phyloP scores from a whole-genome alignment of 495 filamentous ascomycete species.

The Glarea lozoyensis region DNA sequence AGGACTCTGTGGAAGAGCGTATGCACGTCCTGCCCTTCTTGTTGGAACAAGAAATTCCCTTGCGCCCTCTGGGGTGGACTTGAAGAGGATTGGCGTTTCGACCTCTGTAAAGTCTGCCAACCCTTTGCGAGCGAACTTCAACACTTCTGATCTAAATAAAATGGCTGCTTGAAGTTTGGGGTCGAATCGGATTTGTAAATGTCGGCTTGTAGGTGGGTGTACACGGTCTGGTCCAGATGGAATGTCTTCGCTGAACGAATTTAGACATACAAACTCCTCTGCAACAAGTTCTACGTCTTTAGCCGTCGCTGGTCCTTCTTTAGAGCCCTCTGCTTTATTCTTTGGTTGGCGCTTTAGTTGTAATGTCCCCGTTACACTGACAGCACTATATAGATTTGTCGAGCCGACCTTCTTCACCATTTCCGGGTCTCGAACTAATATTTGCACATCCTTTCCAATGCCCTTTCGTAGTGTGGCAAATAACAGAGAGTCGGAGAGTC shows the following conservation, averaged over 20 bases:
- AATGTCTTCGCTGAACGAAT: constrained; percentile 67
- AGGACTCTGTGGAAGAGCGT: constrained; percentile 90
- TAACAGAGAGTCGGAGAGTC: background rate
- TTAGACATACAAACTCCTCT: constrained; percentile 55
- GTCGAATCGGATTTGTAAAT: constrained; percentile 77
- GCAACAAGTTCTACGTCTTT: constrained; percentile 49
- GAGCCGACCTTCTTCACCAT: constrained; percentile 23
- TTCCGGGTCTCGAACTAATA: constrained; percentile 11
- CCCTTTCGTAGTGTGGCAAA: constrained; percentile 5
- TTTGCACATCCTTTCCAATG: constrained; percentile 1
- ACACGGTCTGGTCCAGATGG: constrained; percentile 61
- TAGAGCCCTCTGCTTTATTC: background rate
- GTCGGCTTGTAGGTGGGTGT: constrained; percentile 64
- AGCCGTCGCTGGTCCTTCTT: background rate
- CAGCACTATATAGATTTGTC: constrained; percentile 13
- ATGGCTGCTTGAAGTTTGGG: constrained; percentile 52
- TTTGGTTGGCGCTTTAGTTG: constrained; percentile 9
- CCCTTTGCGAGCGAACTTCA: constrained; percentile 39
- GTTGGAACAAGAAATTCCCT: constrained; percentile 95
- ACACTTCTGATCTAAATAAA: constrained; percentile 44
- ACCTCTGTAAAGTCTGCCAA: constrained; percentile 64
- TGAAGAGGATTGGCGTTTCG: constrained; percentile 91
- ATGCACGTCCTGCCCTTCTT: constrained; percentile 58
- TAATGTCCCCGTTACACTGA: constrained; percentile 11
- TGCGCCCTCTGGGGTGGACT: constrained; percentile 94